A percentile compares a stretch with the other conserved stretches of the same genome.
phyloP scores from a whole-genome alignment of 345 rosid genomes.

The Brassica incana region DNA sequence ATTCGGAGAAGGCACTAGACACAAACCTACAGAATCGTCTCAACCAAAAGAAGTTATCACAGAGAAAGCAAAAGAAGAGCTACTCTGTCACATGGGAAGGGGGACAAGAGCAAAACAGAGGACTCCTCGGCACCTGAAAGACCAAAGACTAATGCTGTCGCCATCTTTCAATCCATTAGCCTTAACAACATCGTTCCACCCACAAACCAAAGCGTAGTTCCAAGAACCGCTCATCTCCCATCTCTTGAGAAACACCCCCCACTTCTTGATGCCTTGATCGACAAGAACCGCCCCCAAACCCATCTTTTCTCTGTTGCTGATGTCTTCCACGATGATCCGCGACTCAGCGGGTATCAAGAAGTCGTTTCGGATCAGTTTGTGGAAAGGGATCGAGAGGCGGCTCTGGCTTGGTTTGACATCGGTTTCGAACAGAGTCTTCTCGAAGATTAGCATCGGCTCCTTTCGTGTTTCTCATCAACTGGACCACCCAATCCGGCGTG shows the following conservation, averaged over 20 bases:
- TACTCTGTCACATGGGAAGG: not conserved
- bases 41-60: not conserved
- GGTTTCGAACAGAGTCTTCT: not conserved
- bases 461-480: not conserved
- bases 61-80: not conserved
- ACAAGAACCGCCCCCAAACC: not conserved
- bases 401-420: not conserved
- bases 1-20: not conserved
- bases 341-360: conserved; percentile 7
- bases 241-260: conserved; percentile 2
- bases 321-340: not conserved
- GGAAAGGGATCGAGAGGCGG: conserved; percentile 31
- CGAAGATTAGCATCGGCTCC: conserved; percentile 2
- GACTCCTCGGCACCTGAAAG: conserved; percentile 5
- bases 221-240: conserved; percentile 4
- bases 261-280: not conserved
- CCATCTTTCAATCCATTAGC: not conserved
- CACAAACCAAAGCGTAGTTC: conserved; percentile 1
- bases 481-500: not conserved
- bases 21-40: not conserved
- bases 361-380: not conserved
- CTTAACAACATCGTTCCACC: conserved; percentile 13
- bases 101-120: conserved; percentile 26
- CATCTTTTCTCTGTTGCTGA: not conserved
- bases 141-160: not conserved